A percentile compares a stretch with the other conserved stretches of the same genome.
Conservation (phyloP, 306 rosid genomes). For the Heteromeles arbutifolia region DNA sequence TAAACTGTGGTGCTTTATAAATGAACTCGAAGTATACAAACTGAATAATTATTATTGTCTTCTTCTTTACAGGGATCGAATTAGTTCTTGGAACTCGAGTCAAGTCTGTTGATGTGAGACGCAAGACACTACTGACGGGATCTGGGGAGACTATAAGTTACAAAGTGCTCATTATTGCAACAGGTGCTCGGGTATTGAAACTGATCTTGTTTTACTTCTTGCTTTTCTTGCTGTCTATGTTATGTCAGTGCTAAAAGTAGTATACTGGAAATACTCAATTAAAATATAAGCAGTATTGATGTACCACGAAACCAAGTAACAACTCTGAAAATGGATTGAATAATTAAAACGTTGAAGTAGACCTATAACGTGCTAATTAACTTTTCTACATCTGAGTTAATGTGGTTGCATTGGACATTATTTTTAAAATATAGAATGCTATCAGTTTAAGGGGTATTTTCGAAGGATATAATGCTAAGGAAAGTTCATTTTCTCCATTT, state of each 20-base stretch:
- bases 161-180: constrained; percentile 84
- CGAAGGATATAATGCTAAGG: not conserved
- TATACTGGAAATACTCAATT: not conserved
- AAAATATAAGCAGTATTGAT: not conserved
- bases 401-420: not conserved
- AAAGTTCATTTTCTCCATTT: not conserved
- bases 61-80: constrained; percentile 55
- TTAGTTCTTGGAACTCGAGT: constrained; percentile 91
- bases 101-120: constrained; percentile 90
- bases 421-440: not conserved
- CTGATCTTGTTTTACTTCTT: constrained; percentile 29
- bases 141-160: constrained; percentile 97
- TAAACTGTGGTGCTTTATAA: not conserved
- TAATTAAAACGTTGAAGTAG: not conserved
- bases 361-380: not conserved
- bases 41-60: too few relatives aligned
- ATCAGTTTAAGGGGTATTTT: not conserved
- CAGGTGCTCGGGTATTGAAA: constrained; percentile 98
- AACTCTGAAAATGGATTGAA: too few relatives aligned
- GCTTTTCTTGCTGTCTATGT: constrained; percentile 1
- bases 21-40: not conserved
- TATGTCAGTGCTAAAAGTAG: not conserved
- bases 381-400: not conserved
- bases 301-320: too few relatives aligned
- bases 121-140: constrained; percentile 73